Evolutionary conservation across 371 early-diverging fungal genomes (phyloP), one percentile per base, ranked within the genome.

Genomic region (Mucor sp.): DNA sequence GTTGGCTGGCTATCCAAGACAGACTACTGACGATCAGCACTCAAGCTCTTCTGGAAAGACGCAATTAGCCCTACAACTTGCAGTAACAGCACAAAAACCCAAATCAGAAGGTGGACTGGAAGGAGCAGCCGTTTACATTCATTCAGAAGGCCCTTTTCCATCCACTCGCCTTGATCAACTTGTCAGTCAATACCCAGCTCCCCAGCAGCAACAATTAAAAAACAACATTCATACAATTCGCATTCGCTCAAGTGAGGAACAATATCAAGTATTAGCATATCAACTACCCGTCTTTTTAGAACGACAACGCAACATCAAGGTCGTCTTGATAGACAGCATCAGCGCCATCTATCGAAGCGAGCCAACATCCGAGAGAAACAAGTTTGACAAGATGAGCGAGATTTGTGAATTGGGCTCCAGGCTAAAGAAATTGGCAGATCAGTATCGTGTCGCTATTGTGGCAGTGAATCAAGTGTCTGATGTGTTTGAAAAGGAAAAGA

Each of bases 261-360:
- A 91, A 73, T 79, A 87, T 43, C 91, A 91, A 58, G 77, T 89
- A 8, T 65, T 95, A 7, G 76, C 78, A 47, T 91, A 93, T 70
- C 91, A 91, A 25, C 77, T 95, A 8, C 91, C 91, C 0, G 83
- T 78, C 1, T 75, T 93, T 8, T 56, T 92, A 35, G 71, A 78
- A n/a, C 71, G 65, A 17, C 68, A 63, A 6, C 72, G 11, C 25
- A 53, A 59, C 14, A 80, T 94, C 21, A 79, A 87, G 1, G 72
- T 95, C 25, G 78, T 96, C 19, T 85, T 96, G 9, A 81, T 96
- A 35, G 97, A 96, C 74, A 93, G 95, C 0, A 89, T 96, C n/a
- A 86, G 93, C 17, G 90, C 93, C 7, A 86, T 88, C 37, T 89
- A 93, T 70, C 85, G 93, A 21, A 84, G 87, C 39, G 88, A 85